phyloP scores from a whole-genome alignment of 2,329 filamentous ascomycete genomes.

The Trichoderma koningiopsis region DNA sequence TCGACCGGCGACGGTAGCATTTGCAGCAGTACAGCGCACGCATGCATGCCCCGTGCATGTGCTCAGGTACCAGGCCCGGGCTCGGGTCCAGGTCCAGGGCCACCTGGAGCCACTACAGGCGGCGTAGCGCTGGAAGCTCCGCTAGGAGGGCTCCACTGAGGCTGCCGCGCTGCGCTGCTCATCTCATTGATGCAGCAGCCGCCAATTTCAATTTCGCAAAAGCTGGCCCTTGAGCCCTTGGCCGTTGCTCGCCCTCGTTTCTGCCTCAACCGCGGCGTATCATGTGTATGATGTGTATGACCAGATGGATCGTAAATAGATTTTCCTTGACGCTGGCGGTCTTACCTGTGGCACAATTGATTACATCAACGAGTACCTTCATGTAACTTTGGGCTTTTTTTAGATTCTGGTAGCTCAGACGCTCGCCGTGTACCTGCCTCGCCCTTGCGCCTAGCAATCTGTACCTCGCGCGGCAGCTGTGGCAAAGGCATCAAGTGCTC shows the following conservation, averaged over 20 bases:
- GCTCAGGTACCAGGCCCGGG: background rate
- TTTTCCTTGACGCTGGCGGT: background rate
- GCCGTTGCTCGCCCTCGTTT: background rate
- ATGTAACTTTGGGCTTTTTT: background rate
- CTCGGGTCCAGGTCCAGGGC: background rate
- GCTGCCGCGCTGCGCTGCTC: constrained; percentile 18
- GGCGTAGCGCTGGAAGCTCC: constrained; percentile 1
- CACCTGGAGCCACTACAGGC: background rate
- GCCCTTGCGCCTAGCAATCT: background rate
- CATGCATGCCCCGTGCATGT: background rate
- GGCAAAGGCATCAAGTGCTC: constrained; percentile 3
- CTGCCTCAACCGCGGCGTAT: background rate
- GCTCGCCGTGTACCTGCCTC: background rate
- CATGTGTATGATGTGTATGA: background rate
- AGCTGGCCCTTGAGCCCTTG: constrained; percentile 24
- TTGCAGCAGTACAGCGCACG: background rate
- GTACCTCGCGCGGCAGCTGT: background rate
- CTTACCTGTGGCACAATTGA: background rate
- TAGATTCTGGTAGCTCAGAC: background rate
- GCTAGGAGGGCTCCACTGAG: constrained; percentile 22
- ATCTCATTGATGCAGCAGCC: constrained; percentile 26
- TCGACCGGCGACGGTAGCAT: constrained; percentile 3
- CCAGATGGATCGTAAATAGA: background rate
- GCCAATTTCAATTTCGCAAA: constrained; percentile 32
- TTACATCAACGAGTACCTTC: background rate